phyloP scores from a whole-genome alignment of 2,329 filamentous ascomycete species.

The Xylariaceae sp. region DNA sequence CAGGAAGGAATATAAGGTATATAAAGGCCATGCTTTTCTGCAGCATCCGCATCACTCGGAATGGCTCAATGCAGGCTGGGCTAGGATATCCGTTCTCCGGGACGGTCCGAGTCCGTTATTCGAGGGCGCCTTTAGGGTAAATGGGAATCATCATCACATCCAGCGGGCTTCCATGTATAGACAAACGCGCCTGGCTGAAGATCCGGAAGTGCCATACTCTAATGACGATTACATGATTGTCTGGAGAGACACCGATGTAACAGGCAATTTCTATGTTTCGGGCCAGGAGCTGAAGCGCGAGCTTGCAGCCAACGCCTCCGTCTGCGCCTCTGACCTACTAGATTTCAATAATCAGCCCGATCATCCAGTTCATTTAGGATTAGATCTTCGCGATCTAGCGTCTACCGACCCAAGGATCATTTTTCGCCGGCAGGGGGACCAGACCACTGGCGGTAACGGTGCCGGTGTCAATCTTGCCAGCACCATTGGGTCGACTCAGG shows the following conservation, averaged over 20 bases:
- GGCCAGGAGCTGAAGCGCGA: slow-evolving; percentile 70
- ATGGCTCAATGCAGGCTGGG: slow-evolving; percentile 87
- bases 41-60: slow-evolving; percentile 62
- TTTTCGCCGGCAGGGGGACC: slow-evolving; percentile 72
- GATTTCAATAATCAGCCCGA: slow-evolving; percentile 77
- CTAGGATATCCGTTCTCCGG: slow-evolving; percentile 75
- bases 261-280: slow-evolving; percentile 44
- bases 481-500: slow-evolving; percentile 81
- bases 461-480: slow-evolving; percentile 78
- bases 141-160: slow-evolving; percentile 85
- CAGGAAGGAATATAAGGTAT: slow-evolving; percentile 79
- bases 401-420: slow-evolving; percentile 68
- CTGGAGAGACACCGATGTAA: slow-evolving; percentile 89
- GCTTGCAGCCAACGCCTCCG: slow-evolving; percentile 46
- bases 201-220: slow-evolving; percentile 67
- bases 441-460: slow-evolving; percentile 71
- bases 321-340: slow-evolving; percentile 77
- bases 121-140: slow-evolving; percentile 84
- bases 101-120: slow-evolving; percentile 85
- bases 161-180: slow-evolving; percentile 77
- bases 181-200: slow-evolving; percentile 71
- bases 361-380: slow-evolving; percentile 67
- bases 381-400: slow-evolving; percentile 60
- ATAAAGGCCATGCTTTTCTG: slow-evolving; percentile 78
- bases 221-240: slow-evolving; percentile 82